Evolutionary conservation across 2,329 filamentous ascomycete genomes (phyloP), one percentile per base, ranked within the genome.

Genomic region (Neurospora sp.): DNA sequence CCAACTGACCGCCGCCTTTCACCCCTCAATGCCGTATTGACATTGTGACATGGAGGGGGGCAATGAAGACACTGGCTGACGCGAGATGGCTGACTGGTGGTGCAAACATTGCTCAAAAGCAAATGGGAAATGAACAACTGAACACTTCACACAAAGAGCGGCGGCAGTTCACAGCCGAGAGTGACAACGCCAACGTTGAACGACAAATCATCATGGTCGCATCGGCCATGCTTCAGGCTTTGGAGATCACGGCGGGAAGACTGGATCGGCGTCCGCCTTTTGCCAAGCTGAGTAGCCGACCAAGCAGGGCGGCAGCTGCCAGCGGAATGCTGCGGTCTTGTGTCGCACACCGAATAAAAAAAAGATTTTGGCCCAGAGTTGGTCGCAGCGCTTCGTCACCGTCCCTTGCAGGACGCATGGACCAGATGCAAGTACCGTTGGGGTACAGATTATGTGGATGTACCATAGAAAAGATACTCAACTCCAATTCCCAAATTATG

Each of bases 51-150:
- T 62, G 1, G 52, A 62, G 52, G 52, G 52, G 52, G 15, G 28
- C 52, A 10, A 62, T 62, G 28, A 62, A 36, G 52, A 17, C 52
- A 62, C 52, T 10, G 52, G 52, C 52, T 75, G 72, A 74, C 69
- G 73, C 68, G 69, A 73, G 71, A 68, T 68, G 67, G 68, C 70
- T 70, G 71, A 73, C 13, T 42, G 13, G 72, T 72, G 70, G 72
- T 72, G 71, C 72, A 70, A 72, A 68, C 39, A 28, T 42, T 42
- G 36, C 17, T 5, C 43, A 1, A 5, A 52, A 52, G 43, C 43
- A 52, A 28, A 33, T 58, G 52, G 52, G 52, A 33, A 17, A 58
- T 58, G 52, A 58, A 36, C 52, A 62, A 36, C 23, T 36, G 15
- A 58, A 33, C 52, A 62, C 23, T 62, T 62, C 52, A 62, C 8